Conservation (phyloP, 768 basidiomycete species). For the Psilocybe sp. region DNA sequence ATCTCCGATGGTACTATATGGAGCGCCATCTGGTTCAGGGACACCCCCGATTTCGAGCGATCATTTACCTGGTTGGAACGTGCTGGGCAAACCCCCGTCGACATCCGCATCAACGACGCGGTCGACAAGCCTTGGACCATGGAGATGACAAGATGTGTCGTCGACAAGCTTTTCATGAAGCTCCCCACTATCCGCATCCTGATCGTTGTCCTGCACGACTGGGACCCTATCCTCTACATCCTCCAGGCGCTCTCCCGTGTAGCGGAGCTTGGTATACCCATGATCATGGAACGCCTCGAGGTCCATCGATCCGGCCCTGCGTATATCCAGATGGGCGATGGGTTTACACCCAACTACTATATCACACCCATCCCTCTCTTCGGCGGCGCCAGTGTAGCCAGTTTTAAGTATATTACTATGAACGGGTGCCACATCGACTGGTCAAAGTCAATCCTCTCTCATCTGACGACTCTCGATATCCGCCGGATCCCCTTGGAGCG, state of each 20-base stretch:
- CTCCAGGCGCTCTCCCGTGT: conserved; percentile 45
- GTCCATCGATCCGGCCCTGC: conserved; percentile 55
- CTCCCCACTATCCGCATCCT: conserved; percentile 58
- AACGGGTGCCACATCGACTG: conserved; percentile 66
- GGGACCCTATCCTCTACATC: conserved; percentile 50
- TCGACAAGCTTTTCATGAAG: conserved; percentile 50
- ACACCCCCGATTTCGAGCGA: conserved; percentile 44
- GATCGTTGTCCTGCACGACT: conserved; percentile 53
- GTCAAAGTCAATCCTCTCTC: conserved; percentile 40
- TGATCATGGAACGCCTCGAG: conserved; percentile 60
- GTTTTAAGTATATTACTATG: conserved; percentile 49
- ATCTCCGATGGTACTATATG: conserved; percentile 51
- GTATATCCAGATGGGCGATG: conserved; percentile 41
- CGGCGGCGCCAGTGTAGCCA: conserved; percentile 43
- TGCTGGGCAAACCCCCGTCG: conserved; percentile 51
- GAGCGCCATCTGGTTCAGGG: conserved; percentile 66
- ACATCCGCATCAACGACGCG: conserved; percentile 57
- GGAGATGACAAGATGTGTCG: conserved; percentile 42
- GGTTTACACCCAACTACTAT: conserved; percentile 32
- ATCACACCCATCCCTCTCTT: conserved; percentile 40
- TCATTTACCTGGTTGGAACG: conserved; percentile 58
- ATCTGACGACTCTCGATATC: conserved; percentile 65
- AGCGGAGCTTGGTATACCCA: conserved; percentile 28
- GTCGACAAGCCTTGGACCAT: conserved; percentile 32
- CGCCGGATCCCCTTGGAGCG: conserved; percentile 55